These are phyloP conservation scores for Lecanoromycetidae sp. DNA, from an alignment of 2,329 filamentous ascomycete genomes.

Conservation along the genomic window DNA sequence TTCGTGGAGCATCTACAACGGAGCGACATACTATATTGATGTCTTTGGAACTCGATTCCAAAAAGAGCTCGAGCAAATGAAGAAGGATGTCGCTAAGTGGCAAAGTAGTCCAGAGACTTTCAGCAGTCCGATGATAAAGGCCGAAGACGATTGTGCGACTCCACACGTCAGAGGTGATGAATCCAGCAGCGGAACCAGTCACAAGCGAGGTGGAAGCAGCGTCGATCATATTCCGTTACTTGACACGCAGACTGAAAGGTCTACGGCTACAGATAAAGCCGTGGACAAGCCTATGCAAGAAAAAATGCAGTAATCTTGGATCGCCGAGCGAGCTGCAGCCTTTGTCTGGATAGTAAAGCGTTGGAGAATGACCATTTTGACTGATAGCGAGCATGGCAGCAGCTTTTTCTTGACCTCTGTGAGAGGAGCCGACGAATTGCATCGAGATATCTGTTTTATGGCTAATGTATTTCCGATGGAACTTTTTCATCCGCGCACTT, in stretches of 20 bases:
- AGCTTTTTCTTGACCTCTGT: too few species aligned
- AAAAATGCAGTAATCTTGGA: too few species aligned
- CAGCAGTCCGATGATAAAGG: constrained; percentile 11
- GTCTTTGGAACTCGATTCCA: constrained; percentile 95
- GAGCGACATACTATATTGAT: constrained; percentile 95
- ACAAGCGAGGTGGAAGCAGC: constrained; percentile 4
- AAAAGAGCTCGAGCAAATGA: constrained; percentile 83
- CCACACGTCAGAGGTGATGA: constrained; percentile 3
- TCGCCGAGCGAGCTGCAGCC: too few species aligned
- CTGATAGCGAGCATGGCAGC: too few species aligned
- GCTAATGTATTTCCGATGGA: too few species aligned
- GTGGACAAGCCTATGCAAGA: background rate
- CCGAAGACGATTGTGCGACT: constrained; percentile 5
- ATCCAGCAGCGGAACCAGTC: background rate
- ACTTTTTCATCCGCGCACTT: too few species aligned
- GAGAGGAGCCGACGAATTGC: too few species aligned
- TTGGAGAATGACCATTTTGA: background rate
- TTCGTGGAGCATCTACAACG: constrained; percentile 90
- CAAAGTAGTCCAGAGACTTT: constrained; percentile 43
- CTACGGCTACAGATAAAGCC: constrained; percentile 2
- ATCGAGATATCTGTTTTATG: too few species aligned
- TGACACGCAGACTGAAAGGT: constrained; percentile 10
- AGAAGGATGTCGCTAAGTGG: constrained; percentile 80
- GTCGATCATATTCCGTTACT: constrained; percentile 16
- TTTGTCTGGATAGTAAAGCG: background rate